Evolutionary conservation across 129 eudicot species (phyloP).

Genomic region (Centrapalus pauciflorus): DNA sequence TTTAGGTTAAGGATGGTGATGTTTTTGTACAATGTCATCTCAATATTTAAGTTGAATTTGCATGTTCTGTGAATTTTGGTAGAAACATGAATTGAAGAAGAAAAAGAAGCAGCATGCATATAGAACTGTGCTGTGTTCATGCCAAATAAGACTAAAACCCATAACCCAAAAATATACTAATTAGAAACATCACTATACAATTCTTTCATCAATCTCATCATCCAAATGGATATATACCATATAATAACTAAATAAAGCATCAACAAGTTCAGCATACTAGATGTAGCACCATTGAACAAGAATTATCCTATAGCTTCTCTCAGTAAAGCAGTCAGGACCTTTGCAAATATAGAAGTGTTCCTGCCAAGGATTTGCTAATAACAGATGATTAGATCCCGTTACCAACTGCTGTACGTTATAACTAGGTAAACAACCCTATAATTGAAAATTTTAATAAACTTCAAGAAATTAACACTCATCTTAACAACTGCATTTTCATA

Average conservation of each 20-base stretch:
- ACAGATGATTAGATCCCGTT: too few species aligned
- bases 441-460: too few species aligned
- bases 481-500: too few species aligned
- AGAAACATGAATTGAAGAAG: too few species aligned
- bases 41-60: too few species aligned
- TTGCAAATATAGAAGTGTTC: slow-evolving; percentile 2
- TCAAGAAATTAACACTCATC: too few species aligned
- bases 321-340: background rate
- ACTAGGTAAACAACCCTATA: too few species aligned
- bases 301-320: background rate
- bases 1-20: too few species aligned
- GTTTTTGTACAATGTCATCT: too few species aligned
- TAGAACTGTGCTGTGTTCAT: background rate
- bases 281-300: background rate
- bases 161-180: background rate
- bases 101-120: too few species aligned
- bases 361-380: slow-evolving; percentile 5
- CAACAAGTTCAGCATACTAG: background rate
- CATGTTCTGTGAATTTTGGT: too few species aligned
- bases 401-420: too few species aligned
- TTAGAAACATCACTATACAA: background rate
- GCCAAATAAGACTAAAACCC: background rate
- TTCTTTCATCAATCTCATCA: background rate
- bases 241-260: background rate
- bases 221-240: background rate